phyloP scores from a whole-genome alignment of 2,329 filamentous ascomycete species.

The Colletotrichum shisoi region DNA sequence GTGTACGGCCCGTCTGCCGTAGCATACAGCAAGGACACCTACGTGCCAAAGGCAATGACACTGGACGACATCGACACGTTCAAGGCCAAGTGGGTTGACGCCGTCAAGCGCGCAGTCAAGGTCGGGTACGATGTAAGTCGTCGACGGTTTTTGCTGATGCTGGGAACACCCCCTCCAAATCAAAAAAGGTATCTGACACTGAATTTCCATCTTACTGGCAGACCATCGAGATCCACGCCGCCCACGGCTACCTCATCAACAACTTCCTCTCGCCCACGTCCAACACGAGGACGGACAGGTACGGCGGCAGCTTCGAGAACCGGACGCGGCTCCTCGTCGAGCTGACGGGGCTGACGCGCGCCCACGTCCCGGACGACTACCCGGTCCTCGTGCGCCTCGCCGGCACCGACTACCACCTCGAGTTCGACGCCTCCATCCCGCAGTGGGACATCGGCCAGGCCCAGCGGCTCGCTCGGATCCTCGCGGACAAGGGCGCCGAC shows the following conservation, averaged over 20 bases:
- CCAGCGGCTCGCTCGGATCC: slow-evolving; percentile 64
- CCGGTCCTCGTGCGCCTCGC: slow-evolving; percentile 75
- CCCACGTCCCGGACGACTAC: slow-evolving; percentile 68
- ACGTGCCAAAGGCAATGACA: slow-evolving; percentile 62
- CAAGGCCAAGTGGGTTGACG: slow-evolving; percentile 66
- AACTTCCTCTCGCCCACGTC: slow-evolving; percentile 55
- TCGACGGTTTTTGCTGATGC: background rate
- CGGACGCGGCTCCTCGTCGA: slow-evolving; percentile 52
- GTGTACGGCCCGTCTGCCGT: slow-evolving; percentile 44
- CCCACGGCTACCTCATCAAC: slow-evolving; percentile 58
- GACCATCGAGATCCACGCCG: slow-evolving; percentile 49
- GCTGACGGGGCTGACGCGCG: slow-evolving; percentile 65
- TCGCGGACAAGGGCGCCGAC: slow-evolving; percentile 73
- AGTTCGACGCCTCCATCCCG: slow-evolving; percentile 62
- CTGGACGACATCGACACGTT: slow-evolving; percentile 69
- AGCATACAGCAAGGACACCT: slow-evolving; percentile 45
- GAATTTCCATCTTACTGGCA: background rate
- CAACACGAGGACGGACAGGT: slow-evolving; percentile 58
- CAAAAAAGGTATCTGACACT: background rate
- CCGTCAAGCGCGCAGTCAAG: slow-evolving; percentile 62
- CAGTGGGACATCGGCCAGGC: slow-evolving; percentile 72
- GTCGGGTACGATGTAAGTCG: slow-evolving; percentile 67
- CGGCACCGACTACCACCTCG: slow-evolving; percentile 76
- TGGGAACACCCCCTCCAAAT: too few relatives aligned
- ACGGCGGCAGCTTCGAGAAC: slow-evolving; percentile 57